Base-by-base conservation (phyloP, 2,329 filamentous ascomycete genomes). In the Xylaria sp. region DNA sequence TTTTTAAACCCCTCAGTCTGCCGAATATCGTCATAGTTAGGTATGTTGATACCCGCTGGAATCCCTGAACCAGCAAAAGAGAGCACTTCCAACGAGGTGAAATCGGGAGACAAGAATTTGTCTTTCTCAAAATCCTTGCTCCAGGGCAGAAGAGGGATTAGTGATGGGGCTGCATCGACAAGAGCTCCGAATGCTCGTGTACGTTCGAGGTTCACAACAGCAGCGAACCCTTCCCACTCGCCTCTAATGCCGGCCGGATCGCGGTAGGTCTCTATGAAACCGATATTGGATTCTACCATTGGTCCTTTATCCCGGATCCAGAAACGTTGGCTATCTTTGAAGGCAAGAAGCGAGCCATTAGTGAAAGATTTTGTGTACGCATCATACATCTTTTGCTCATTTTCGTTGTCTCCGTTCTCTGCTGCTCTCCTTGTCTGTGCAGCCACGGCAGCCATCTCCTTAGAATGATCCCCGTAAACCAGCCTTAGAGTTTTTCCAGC, bases 141-240 rank as follows among this genome's bases (percentile, higher is more conserved):
- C 96, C 96, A 99, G 0, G 96, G 96, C 15, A 99, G 84, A 71
- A 97, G 89, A 7, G 94, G 93, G 61, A 99, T 98, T 78, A 97
- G 90, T 55, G 85, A 84, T 12, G 94, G 92, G 0, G 96, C 94
- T 31, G 90, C 90, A 23, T 90, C 86, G 4, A 98, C 96, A 1
- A 98, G 88, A 74, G 92, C 91, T 8, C 91, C 92, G 78, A 98
- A 98, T 0, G 94, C 93, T 67, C 88, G 88, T 0, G 95, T 99
- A 23, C 95, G 90, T 79, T 98, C 95, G 77, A 95, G 86, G 81
- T 98, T 98, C 55, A 98, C 91, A 80, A 93, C 82, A 55, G 92
- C 91, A 55, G 92, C 92, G 77, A 96, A 94, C 1, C 93, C 93
- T 80, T 96, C 92, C 90, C 92, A 97, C 79, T 96, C 93, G 69